Conservation (phyloP, 2,329 filamentous ascomycete species). For the Penicillium sp. region DNA sequence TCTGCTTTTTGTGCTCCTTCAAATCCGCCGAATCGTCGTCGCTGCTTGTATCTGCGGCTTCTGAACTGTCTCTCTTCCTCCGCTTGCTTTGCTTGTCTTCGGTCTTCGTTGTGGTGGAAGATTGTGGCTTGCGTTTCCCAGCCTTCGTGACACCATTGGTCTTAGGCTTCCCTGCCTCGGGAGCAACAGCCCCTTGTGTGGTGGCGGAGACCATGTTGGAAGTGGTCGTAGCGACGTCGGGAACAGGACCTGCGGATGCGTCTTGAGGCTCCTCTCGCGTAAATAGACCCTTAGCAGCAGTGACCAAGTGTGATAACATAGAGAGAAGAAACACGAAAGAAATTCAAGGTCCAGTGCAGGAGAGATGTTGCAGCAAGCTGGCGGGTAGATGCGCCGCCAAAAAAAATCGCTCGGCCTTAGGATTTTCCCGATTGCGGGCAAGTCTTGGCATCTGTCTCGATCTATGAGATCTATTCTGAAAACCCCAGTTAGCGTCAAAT, state of each 20-base stretch:
- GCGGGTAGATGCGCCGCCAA: conserved; percentile 13
- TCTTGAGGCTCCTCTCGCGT: conserved; percentile 30
- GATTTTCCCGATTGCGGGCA: conserved; percentile 23
- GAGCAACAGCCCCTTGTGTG: conserved; percentile 24
- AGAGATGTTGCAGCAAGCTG: conserved; percentile 3
- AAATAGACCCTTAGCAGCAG: conserved; percentile 42
- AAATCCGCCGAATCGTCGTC: conserved; percentile 12
- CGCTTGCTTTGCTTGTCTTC: conserved; percentile 32
- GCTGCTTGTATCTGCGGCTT: conserved; percentile 17
- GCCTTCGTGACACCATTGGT: conserved; percentile 17
- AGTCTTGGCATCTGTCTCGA: conserved; percentile 10
- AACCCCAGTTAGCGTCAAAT: too few species aligned
- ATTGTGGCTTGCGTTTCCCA: conserved; percentile 34
- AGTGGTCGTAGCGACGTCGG: conserved; percentile 16
- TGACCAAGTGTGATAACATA: conserved; percentile 44
- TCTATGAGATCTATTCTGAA: not conserved
- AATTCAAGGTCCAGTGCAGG: conserved; percentile 1
- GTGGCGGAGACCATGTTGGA: conserved; percentile 37
- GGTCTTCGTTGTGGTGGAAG: conserved; percentile 18
- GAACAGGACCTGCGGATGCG: conserved; percentile 8
- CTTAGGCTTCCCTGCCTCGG: conserved; percentile 12
- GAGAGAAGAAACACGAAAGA: conserved; percentile 14
- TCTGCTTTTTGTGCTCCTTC: conserved; percentile 17
- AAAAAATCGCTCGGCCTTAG: conserved; percentile 25
- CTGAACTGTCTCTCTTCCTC: conserved; percentile 29